These are phyloP conservation scores for Beauveria australis DNA, from an alignment of 2,329 filamentous ascomycete species.

Conservation along the genomic window DNA sequence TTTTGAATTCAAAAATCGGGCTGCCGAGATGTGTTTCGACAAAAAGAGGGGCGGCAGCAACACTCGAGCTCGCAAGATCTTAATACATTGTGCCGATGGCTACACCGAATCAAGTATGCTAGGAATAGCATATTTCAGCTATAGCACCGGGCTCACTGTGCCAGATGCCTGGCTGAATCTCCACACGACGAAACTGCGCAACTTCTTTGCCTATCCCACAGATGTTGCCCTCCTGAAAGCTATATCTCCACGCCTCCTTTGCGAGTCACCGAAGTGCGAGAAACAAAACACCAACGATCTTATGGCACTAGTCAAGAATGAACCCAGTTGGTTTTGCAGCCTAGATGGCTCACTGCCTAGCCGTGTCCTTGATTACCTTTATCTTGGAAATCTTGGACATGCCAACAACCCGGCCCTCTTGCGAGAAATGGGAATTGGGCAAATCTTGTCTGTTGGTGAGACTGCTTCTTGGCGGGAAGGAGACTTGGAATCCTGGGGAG, in stretches of 20 bases:
- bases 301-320: conserved; percentile 42
- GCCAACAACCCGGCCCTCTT: conserved; percentile 89
- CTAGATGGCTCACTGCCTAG: conserved; percentile 90
- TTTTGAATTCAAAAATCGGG: conserved; percentile 9
- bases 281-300: conserved; percentile 45
- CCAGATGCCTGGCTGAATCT: conserved; percentile 82
- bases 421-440: conserved; percentile 69
- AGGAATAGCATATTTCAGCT: conserved; percentile 87
- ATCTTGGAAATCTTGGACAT: conserved; percentile 85
- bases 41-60: conserved; percentile 17
- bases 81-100: conserved; percentile 90
- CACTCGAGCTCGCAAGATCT: conserved; percentile 53
- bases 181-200: conserved; percentile 71
- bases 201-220: conserved; percentile 92
- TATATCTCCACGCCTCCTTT: conserved; percentile 67
- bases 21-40: conserved; percentile 21
- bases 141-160: conserved; percentile 70
- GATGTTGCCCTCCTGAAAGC: conserved; percentile 76
- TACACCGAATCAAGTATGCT: conserved; percentile 93
- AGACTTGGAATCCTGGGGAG: conserved; percentile 63
- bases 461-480: conserved; percentile 70
- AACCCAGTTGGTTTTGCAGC: conserved; percentile 72
- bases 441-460: conserved; percentile 89
- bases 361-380: conserved; percentile 86
- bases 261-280: conserved; percentile 52